These are phyloP conservation scores for Pistacia vera DNA, from an alignment of 345 rosid genomes.

Conservation along the genomic window DNA sequence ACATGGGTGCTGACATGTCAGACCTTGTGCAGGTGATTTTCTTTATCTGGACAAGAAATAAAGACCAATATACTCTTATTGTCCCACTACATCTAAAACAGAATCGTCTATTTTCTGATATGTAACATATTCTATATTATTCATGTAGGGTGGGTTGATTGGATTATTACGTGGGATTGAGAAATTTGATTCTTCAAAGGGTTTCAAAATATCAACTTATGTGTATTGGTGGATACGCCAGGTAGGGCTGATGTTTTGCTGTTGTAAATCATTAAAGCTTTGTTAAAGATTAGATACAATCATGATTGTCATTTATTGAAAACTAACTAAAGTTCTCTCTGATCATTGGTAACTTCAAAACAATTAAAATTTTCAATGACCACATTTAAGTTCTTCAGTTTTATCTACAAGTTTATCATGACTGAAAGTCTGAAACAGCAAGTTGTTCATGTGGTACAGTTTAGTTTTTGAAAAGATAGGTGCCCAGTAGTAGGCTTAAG, in stretches of 20 bases:
- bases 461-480: background rate
- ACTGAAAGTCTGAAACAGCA: background rate
- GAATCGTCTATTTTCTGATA: background rate
- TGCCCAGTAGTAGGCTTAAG: background rate
- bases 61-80: conserved; percentile 1
- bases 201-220: conserved; percentile 96
- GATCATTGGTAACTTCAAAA: background rate
- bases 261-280: background rate
- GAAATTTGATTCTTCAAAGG: conserved; percentile 94
- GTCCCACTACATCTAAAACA: background rate
- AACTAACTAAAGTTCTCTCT: background rate
- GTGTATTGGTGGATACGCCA: conserved; percentile 99
- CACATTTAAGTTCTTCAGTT: background rate
- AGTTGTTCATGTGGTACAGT: background rate
- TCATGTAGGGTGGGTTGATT: conserved; percentile 85
- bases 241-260: conserved; percentile 41
- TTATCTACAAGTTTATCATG: background rate
- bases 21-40: conserved; percentile 91
- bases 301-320: too few relatives aligned
- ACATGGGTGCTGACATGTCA: conserved; percentile 92
- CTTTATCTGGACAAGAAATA: conserved; percentile 2
- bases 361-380: background rate
- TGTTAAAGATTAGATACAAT: background rate
- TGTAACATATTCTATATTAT: conserved; percentile 1
- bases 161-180: conserved; percentile 94